Percentiles rank a stretch among this genome's conserved stretches.
Conservation (phyloP, 192 early-diverging fungal species). For the Backusella macrospora region DNA sequence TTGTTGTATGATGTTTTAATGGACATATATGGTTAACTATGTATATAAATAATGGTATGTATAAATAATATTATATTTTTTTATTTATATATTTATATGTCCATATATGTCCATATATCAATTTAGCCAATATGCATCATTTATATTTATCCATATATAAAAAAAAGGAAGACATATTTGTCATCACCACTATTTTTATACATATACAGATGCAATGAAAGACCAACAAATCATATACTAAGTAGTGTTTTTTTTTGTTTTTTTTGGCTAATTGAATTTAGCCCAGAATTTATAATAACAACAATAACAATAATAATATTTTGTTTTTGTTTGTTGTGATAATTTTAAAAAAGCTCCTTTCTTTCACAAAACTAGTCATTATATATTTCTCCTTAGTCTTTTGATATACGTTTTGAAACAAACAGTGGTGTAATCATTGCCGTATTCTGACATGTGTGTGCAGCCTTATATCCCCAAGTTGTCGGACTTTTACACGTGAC, state of each 20-base stretch:
- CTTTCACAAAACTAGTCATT: conserved; percentile 3
- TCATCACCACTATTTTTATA: too few species aligned
- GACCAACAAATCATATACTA: not conserved
- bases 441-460: conserved; percentile 13
- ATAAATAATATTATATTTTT: too few species aligned
- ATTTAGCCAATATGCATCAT: conserved; percentile 11
- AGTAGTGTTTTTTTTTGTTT: not conserved
- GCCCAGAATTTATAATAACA: not conserved
- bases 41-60: too few species aligned
- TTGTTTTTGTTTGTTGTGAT: conserved; percentile 1
- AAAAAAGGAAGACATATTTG: not conserved
- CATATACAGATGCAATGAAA: too few species aligned
- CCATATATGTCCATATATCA: not conserved
- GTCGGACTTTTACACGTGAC: not conserved
- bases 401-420: not conserved
- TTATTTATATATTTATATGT: not conserved
- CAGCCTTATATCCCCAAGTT: not conserved
- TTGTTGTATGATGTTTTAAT: not conserved
- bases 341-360: conserved; percentile 10
- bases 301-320: not conserved
- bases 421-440: conserved; percentile 10
- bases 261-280: not conserved
- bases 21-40: too few species aligned
- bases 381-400: not conserved
- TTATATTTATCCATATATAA: conserved; percentile 9